Evolutionary conservation across 2,329 filamentous ascomycete genomes (phyloP).

Genomic region (Monosporascus sp.): DNA sequence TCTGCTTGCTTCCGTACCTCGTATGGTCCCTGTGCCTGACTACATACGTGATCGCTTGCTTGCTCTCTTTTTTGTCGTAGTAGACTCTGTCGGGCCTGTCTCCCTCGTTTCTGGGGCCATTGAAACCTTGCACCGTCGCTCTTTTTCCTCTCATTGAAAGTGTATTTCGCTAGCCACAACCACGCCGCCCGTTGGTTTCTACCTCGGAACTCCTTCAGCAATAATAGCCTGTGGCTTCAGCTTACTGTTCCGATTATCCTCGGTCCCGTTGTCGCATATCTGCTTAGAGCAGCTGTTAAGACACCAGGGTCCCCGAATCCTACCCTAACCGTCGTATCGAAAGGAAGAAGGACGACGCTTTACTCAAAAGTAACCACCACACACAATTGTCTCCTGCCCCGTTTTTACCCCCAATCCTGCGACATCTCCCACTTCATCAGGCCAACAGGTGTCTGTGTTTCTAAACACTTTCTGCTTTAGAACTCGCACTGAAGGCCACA

Average conservation of each 20-base stretch:
- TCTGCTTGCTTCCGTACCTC: not conserved
- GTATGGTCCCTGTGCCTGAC: not conserved
- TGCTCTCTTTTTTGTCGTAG: not conserved
- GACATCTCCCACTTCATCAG: not conserved
- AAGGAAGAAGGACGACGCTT: not conserved
- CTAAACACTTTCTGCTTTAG: not conserved
- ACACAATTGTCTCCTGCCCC: not conserved
- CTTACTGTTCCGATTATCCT: too few relatives aligned
- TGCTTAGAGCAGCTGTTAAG: not conserved
- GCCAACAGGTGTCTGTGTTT: not conserved
- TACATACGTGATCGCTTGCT: not conserved
- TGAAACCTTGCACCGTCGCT: not conserved
- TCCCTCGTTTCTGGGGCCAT: not conserved
- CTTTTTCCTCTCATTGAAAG: not conserved
- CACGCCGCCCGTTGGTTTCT: not conserved
- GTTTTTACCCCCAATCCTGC: not conserved
- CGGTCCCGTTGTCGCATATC: too few relatives aligned
- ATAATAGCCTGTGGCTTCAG: too few relatives aligned
- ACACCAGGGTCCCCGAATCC: slow-evolving; percentile 1
- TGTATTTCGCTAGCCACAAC: not conserved
- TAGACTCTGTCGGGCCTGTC: not conserved
- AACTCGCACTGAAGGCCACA: not conserved
- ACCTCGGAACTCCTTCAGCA: not conserved
- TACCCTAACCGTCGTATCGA: not conserved
- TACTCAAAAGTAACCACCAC: not conserved